These are phyloP conservation scores for Annona cherimola DNA, from an alignment of 164 flowering plant species.

Conservation along the genomic window DNA sequence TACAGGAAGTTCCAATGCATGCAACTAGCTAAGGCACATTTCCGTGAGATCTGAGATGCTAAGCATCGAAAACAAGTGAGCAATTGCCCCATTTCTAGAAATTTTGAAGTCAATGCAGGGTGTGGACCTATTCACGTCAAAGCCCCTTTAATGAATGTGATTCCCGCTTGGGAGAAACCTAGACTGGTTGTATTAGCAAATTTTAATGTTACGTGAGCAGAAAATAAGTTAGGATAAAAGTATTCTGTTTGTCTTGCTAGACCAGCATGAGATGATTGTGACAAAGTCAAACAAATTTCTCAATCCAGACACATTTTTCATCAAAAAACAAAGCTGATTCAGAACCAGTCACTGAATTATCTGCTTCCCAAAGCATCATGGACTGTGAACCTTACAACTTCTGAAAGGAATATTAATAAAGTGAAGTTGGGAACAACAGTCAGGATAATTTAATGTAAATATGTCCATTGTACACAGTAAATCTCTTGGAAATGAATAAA, in stretches of 20 bases:
- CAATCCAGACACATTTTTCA: neutral
- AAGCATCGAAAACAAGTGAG: neutral
- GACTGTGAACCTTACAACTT: neutral
- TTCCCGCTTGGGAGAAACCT: neutral
- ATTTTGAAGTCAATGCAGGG: neutral
- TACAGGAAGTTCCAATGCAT: neutral
- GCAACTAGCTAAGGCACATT: neutral
- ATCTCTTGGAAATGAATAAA: neutral
- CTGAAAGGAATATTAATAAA: neutral
- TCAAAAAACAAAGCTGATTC: neutral
- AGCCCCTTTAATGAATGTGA: neutral
- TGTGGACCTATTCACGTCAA: neutral
- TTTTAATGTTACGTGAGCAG: neutral
- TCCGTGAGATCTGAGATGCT: too few relatives aligned
- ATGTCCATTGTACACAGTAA: neutral
- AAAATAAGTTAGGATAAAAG: neutral
- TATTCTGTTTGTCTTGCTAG: neutral
- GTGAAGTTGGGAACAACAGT: neutral
- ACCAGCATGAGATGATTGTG: neutral
- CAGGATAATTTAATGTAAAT: neutral
- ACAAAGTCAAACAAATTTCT: neutral
- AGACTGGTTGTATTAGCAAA: neutral
- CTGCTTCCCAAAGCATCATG: neutral
- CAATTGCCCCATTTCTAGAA: neutral
- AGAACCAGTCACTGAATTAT: neutral